phyloP scores from a whole-genome alignment of 257 asterid genomes.

The Penstemon newberryi region DNA sequence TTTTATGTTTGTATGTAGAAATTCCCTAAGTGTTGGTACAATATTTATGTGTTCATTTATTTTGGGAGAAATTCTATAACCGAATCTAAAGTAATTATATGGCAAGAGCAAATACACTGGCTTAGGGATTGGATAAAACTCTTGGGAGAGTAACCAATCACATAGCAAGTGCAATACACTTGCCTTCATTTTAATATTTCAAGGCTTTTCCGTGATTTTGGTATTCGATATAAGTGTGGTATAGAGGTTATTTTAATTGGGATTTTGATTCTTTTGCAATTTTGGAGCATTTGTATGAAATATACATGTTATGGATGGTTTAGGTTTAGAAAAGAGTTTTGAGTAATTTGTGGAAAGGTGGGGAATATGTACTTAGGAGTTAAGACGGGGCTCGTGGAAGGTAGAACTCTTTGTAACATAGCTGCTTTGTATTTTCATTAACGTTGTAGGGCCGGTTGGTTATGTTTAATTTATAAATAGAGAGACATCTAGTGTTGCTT shows the following conservation, averaged over 20 bases:
- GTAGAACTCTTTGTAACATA: neutral
- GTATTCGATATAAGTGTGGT: neutral
- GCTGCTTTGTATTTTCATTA: neutral
- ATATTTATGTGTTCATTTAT: neutral
- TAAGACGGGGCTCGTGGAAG: neutral
- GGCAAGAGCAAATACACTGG: neutral
- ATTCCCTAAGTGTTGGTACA: neutral
- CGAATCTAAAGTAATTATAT: too few species aligned
- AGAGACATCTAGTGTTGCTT: neutral
- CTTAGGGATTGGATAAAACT: too few species aligned
- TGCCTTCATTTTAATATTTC: too few species aligned
- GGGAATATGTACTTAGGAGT: neutral
- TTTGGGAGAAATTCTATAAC: neutral
- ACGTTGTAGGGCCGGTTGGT: neutral
- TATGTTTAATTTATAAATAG: conserved; percentile 3
- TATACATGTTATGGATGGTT: neutral
- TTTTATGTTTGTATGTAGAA: neutral
- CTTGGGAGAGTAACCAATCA: neutral
- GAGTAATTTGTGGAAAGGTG: neutral
- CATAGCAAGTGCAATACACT: too few species aligned
- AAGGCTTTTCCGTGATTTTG: neutral
- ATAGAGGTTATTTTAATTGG: too few species aligned
- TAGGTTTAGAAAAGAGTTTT: neutral
- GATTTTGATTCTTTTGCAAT: too few species aligned
- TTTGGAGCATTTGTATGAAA: too few species aligned